phyloP scores from a whole-genome alignment of 2,329 filamentous ascomycete species.

The Harringtonia lauricola region DNA sequence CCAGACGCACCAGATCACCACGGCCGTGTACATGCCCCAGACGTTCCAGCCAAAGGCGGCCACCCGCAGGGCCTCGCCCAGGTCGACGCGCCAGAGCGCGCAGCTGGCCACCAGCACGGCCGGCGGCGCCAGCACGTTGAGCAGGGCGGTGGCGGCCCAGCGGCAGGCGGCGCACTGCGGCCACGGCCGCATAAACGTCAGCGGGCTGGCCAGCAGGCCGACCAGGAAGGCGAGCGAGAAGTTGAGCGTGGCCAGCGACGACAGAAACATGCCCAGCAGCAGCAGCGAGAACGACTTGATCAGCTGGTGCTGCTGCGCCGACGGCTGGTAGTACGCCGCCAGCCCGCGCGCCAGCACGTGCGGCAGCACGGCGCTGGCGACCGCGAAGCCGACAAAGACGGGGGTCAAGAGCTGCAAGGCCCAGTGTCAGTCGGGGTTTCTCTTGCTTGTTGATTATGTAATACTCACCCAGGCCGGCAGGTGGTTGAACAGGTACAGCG shows the following conservation, averaged over 20 bases:
- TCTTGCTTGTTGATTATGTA: no score
- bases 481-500: conserved; percentile 79
- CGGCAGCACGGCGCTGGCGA: conserved; percentile 45
- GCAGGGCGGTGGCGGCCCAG: conserved; percentile 33
- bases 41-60: conserved; percentile 84
- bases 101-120: conserved; percentile 40
- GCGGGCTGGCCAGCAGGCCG: conserved; percentile 65
- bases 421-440: no score
- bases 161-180: conserved; percentile 25
- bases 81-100: conserved; percentile 23
- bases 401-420: conserved; percentile 50
- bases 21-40: conserved; percentile 78
- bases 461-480: conserved; percentile 50
- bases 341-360: conserved; percentile 44
- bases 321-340: conserved; percentile 38
- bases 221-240: conserved; percentile 84
- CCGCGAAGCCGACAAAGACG: conserved; percentile 47
- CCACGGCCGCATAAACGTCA: conserved; percentile 58
- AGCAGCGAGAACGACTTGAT: conserved; percentile 90
- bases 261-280: conserved; percentile 81
- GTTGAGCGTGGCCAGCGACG: conserved; percentile 87
- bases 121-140: conserved; percentile 53
- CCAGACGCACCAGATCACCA: conserved; percentile 92
- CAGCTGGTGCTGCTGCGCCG: conserved; percentile 61
- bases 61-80: conserved; percentile 53